Percentiles rank a stretch among this genome's conserved stretches.
These are phyloP conservation scores for Gossypium arboreum DNA, from an alignment of 345 rosid species.

Conservation along the genomic window DNA sequence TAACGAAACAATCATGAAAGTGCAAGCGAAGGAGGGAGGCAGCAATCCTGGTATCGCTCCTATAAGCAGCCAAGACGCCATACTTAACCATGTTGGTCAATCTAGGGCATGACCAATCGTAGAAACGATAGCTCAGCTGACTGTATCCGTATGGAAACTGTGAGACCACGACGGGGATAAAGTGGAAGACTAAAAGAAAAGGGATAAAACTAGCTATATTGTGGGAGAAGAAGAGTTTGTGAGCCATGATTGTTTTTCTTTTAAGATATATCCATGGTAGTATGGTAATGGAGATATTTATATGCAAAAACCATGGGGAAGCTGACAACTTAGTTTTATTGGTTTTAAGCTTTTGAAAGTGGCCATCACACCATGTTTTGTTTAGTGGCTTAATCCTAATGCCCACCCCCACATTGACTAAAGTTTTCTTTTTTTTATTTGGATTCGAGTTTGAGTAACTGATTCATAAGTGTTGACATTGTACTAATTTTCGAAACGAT, in stretches of 20 bases:
- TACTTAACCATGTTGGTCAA: slow-evolving; percentile 53
- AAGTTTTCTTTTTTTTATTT: not conserved
- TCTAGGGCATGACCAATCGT: slow-evolving; percentile 60
- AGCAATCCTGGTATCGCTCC: slow-evolving; percentile 63
- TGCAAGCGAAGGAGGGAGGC: slow-evolving; percentile 88
- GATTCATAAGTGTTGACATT: too few relatives aligned
- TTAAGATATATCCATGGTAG: slow-evolving; percentile 17
- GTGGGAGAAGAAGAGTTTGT: slow-evolving; percentile 20
- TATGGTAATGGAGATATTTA: slow-evolving; percentile 22
- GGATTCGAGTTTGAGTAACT: not conserved
- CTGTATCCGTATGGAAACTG: slow-evolving; percentile 14
- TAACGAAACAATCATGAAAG: slow-evolving; percentile 83
- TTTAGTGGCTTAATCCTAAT: slow-evolving; percentile 15
- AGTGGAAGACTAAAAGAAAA: slow-evolving; percentile 12
- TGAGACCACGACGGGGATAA: slow-evolving; percentile 11
- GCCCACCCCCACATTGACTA: slow-evolving; percentile 27
- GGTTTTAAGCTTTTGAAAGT: slow-evolving; percentile 25
- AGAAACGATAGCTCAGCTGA: slow-evolving; percentile 48
- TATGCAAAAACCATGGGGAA: slow-evolving; percentile 13
- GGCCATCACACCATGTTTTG: slow-evolving; percentile 31
- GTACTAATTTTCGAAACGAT: too few relatives aligned
- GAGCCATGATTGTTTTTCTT: slow-evolving; percentile 24
- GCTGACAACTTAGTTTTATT: slow-evolving; percentile 19
- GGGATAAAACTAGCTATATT: not conserved
- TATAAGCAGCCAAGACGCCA: slow-evolving; percentile 61